phyloP scores from a whole-genome alignment of 805 yeast species.

The Monosporozyma unispora region DNA sequence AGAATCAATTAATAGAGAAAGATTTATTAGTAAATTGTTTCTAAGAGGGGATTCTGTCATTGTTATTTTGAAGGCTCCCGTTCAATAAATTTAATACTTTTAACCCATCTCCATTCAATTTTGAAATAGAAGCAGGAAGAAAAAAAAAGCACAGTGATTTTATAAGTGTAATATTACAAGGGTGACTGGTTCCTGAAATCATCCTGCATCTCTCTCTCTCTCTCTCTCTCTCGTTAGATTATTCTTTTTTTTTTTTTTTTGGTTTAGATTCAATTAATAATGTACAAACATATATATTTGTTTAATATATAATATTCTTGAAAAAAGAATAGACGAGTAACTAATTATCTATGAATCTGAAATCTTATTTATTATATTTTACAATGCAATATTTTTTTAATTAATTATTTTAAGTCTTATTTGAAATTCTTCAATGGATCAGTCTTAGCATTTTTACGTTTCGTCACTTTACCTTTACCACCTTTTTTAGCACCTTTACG shows the following conservation, averaged over 20 bases:
- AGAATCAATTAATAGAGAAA: slow-evolving; percentile 48
- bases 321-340: neutral
- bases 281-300: neutral
- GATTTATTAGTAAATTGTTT: slow-evolving; percentile 84
- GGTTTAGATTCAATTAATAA: neutral
- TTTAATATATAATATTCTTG: neutral
- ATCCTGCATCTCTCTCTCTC: too few species aligned
- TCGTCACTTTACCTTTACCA: slow-evolving; percentile 33
- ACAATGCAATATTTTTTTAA: slow-evolving; percentile 4
- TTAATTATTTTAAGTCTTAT: slow-evolving; percentile 6
- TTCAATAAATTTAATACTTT: neutral
- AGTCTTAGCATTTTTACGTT: slow-evolving; percentile 39
- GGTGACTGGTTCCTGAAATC: too few species aligned
- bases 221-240: too few species aligned
- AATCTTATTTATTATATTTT: neutral
- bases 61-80: slow-evolving; percentile 52
- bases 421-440: slow-evolving; percentile 61
- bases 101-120: neutral
- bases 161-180: too few species aligned
- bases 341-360: neutral
- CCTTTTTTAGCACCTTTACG: slow-evolving; percentile 34
- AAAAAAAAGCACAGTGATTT: too few species aligned
- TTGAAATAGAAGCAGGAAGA: too few species aligned
- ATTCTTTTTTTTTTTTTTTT: too few species aligned
- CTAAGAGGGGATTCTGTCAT: slow-evolving; percentile 94